Conservation (phyloP, 2,329 filamentous ascomycete species). For the Fulvia fulva region DNA sequence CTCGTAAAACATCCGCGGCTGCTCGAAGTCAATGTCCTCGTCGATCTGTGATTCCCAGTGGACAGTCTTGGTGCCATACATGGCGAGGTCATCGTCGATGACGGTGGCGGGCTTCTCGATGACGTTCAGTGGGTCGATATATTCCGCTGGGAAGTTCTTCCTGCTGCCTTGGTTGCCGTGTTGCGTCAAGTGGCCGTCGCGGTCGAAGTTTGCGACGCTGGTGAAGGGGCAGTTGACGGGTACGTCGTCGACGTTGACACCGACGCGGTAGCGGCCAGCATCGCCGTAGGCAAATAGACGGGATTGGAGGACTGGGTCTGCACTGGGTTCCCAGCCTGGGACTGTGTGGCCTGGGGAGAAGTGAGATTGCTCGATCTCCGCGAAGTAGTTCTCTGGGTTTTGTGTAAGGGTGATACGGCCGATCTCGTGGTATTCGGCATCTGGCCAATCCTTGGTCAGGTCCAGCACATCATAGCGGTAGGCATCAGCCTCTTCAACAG, state of each 20-base stretch:
- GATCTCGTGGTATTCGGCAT: conserved; percentile 44
- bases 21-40: conserved; percentile 28
- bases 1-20: conserved; percentile 28
- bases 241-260: conserved; percentile 51
- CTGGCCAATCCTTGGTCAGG: conserved; percentile 53
- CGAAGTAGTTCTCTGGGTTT: conserved; percentile 51
- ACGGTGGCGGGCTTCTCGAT: conserved; percentile 22
- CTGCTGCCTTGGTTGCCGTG: conserved; percentile 25
- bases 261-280: conserved; percentile 51
- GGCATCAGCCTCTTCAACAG: conserved; percentile 44
- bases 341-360: conserved; percentile 52
- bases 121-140: conserved; percentile 27
- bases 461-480: conserved; percentile 54
- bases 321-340: conserved; percentile 49
- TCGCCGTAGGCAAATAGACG: conserved; percentile 47
- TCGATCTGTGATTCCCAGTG: conserved; percentile 25
- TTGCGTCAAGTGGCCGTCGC: conserved; percentile 29
- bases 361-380: conserved; percentile 50
- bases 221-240: conserved; percentile 46
- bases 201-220: conserved; percentile 26
- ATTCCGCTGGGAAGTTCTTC: conserved; percentile 25
- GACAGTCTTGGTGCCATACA: conserved; percentile 15
- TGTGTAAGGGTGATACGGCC: conserved; percentile 51
- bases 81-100: conserved; percentile 20
- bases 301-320: conserved; percentile 48